Evolutionary conservation across 2,329 filamentous ascomycete genomes (phyloP).

Genomic region (Fusarium sp.): DNA sequence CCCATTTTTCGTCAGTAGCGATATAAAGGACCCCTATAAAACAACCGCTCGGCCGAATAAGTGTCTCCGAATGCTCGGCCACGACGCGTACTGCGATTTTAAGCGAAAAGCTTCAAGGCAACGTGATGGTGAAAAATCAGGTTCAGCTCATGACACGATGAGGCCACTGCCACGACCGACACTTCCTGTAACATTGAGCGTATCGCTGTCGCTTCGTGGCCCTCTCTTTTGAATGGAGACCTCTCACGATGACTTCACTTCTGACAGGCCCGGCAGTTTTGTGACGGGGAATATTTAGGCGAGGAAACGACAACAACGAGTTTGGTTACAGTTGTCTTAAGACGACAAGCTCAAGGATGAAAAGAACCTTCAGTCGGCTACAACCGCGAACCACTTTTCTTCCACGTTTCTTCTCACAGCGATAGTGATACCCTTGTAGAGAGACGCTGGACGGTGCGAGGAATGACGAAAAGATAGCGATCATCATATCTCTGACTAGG

Average conservation of each 20-base stretch:
- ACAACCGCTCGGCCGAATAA: slow-evolving; percentile 36
- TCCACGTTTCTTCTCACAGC: slow-evolving; percentile 39
- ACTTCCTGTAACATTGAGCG: slow-evolving; percentile 21
- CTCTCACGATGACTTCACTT: slow-evolving; percentile 44
- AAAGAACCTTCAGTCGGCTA: slow-evolving; percentile 29
- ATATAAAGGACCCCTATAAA: slow-evolving; percentile 29
- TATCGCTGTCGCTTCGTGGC: slow-evolving; percentile 20
- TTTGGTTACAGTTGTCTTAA: slow-evolving; percentile 15
- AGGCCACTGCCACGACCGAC: slow-evolving; percentile 14
- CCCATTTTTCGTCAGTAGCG: slow-evolving; percentile 20
- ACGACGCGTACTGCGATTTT: slow-evolving; percentile 7
- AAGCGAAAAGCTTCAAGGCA: slow-evolving; percentile 5
- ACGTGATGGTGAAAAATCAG: slow-evolving; percentile 34
- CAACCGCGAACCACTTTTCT: slow-evolving; percentile 38
- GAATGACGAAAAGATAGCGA: slow-evolving; percentile 38
- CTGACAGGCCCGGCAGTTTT: slow-evolving; percentile 15
- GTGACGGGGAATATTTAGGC: slow-evolving; percentile 14
- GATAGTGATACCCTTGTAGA: slow-evolving; percentile 7
- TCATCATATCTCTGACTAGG: slow-evolving; percentile 1
- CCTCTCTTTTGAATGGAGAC: slow-evolving; percentile 10
- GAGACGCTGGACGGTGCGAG: slow-evolving; percentile 14
- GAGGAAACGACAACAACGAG: slow-evolving; percentile 4
- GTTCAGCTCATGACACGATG: slow-evolving; percentile 16
- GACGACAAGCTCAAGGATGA: slow-evolving; percentile 18
- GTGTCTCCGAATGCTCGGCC: slow-evolving; percentile 23